Evolutionary conservation across 2,329 filamentous ascomycete species (phyloP).

Genomic region (Zymoseptoria passerinii): DNA sequence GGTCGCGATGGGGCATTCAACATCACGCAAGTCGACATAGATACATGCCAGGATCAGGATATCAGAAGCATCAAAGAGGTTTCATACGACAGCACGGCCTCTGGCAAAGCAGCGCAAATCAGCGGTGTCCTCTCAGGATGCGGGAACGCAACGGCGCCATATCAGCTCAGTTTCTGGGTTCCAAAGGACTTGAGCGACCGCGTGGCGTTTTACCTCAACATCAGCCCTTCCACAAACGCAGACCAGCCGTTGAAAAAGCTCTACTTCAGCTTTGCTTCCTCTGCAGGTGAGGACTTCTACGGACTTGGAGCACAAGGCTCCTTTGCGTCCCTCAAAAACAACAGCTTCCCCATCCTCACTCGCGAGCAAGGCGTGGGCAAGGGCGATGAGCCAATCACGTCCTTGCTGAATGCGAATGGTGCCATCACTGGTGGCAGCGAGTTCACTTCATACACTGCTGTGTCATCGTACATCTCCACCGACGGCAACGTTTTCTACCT

Average conservation of each 20-base stretch:
- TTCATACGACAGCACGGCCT: constrained; percentile 8
- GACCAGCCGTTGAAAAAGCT: constrained; percentile 18
- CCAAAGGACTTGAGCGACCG: constrained; percentile 13
- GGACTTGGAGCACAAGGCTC: constrained; percentile 23
- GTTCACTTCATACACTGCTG: constrained; percentile 30
- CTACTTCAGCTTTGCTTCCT: constrained; percentile 19
- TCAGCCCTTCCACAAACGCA: constrained; percentile 5
- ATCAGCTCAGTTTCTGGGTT: constrained; percentile 20
- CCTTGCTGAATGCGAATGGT: constrained; percentile 19
- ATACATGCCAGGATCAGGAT: constrained; percentile 19
- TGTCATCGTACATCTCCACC: constrained; percentile 29
- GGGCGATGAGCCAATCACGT: constrained; percentile 23
- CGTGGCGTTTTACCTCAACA: constrained; percentile 17
- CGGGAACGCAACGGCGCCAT: constrained; percentile 12
- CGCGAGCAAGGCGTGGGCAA: constrained; percentile 26
- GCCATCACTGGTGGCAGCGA: constrained; percentile 25
- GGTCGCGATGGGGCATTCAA: constrained; percentile 22
- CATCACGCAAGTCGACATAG: constrained; percentile 19
- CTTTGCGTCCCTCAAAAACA: constrained; percentile 24
- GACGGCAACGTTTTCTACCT: constrained; percentile 27
- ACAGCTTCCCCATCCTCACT: constrained; percentile 23
- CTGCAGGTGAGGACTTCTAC: constrained; percentile 22
- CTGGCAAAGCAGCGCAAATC: constrained; percentile 16
- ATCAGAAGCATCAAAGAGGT: constrained; percentile 14
- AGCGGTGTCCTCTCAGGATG: constrained; percentile 17